Base-by-base conservation (phyloP, 129 eudicot species). In the Kitagawia praeruptora region DNA sequence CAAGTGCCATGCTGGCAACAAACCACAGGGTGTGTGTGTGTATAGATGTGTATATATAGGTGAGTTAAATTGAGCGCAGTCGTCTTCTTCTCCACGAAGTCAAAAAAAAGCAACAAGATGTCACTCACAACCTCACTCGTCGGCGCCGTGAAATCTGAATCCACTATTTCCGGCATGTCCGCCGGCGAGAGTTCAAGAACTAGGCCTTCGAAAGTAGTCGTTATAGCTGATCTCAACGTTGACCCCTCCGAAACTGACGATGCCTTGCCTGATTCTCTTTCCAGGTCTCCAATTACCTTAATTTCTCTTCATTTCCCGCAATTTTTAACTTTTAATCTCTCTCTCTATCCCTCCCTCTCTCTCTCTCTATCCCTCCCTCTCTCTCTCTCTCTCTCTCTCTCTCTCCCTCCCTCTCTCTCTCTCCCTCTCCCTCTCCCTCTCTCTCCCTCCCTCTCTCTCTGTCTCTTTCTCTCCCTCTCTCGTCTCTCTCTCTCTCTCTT, bases 181-280 rank as follows among this genome's bases (percentile, higher is more conserved):
- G 34, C 64, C 79, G 73, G 75, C 45, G 86, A 84, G 16, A 76
- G 9, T 75, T 79, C 82, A 11, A 76, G 79, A 63, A 15, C 80
- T 70, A 86, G 84, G 56, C 79, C 76, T 8, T 81, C 85, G 28
- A 92, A 86, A 85, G 74, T 82, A 40, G 82, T 87, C 45, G 90
- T 92, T 21, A 48, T 92, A 27, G 93, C 97, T 77, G 98, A 93
- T 89, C 90, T 93, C 73, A 93, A 93, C 88, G 92, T 85, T 86
- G 98, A 93, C 90, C 98, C 96, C 75, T 88, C 90, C 58, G 93
- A 93, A 39, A n/a, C 84, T 45, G 96, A 90, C 66, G 80, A 90
- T 58, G 74, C 83, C 81, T 63, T 78, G 31, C 77, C 77, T n/a
- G 89, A 89, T 77, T 78, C 88, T 34, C 71, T 87, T 34, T 48